Base-by-base conservation (phyloP, 2,329 filamentous ascomycete species). In the Penicillium sp. region DNA sequence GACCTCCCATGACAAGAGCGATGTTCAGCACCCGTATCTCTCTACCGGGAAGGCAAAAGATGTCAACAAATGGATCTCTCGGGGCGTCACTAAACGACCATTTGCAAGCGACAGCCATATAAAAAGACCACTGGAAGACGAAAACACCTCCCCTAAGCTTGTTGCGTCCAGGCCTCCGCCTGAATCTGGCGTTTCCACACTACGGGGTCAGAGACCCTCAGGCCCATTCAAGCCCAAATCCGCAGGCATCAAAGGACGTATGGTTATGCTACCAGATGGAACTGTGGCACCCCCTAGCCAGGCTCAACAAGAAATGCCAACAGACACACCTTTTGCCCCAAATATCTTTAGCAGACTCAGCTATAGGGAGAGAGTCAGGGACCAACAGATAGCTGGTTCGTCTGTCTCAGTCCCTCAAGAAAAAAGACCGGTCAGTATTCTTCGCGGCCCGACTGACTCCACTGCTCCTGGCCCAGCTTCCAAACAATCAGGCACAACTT, bases 51-150 rank as follows among this genome's bases (percentile, higher is more conserved):
- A 54, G 30, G 44, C 25, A 12, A 41, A 50, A 17, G 28, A 42
- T 12, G 51, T 49, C 12, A 30, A 50, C n/a, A 36, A 35, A 25
- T 54, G 44, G 51, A 49, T 49, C 22, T 41, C 51, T 14, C 19
- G 26, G 4, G 36, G 16, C 42, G 14, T n/a, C 4, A 1, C 2
- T 17, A 42, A 44, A 44, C 16, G 30, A 16, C 16, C 28, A 8
- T 19, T 43, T 16, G 16, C 19, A 17, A 9, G 8, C 8, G n/a
- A 37, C 6, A 7, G 9, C 6, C 22, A 28, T 46, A 5, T 4
- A 16, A 28, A 26, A 28, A 0, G 3, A 7, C 3, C 19, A 16
- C 16, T 14, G n/a, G 16, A 16, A 17, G 36, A 42, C 12, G 14
- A 25, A 2, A 12, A 16, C 4, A 28, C 16, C n/a, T 19, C 36